These are phyloP conservation scores for Aspergillus nidulans DNA, from an alignment of 495 filamentous ascomycete genomes.

Conservation along the genomic window DNA sequence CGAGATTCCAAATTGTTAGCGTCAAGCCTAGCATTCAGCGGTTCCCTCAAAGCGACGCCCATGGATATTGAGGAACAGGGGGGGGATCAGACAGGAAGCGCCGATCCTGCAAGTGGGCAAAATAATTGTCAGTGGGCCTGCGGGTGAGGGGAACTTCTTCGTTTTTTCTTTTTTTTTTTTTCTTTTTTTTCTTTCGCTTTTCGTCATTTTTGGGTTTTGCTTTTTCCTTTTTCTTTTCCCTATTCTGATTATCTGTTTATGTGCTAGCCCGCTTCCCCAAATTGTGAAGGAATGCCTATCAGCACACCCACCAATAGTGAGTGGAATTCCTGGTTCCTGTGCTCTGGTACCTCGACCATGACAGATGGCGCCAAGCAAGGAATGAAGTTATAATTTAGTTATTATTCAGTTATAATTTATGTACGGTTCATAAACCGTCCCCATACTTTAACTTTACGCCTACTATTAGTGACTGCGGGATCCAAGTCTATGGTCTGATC, in stretches of 20 bases:
- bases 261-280: background rate
- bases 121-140: background rate
- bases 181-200: background rate
- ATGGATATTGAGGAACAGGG: slow-evolving; percentile 20
- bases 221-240: background rate
- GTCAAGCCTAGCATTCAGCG: background rate
- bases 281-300: background rate
- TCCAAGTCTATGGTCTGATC: too few relatives aligned
- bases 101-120: slow-evolving; percentile 27
- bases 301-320: background rate
- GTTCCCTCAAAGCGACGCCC: background rate
- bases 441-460: background rate
- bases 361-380: slow-evolving; percentile 32
- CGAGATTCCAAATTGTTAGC: background rate
- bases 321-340: slow-evolving; percentile 3
- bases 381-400: too few relatives aligned
- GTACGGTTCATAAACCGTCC: background rate
- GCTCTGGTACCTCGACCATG: slow-evolving; percentile 15
- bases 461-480: background rate
- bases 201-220: too few relatives aligned
- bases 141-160: slow-evolving; percentile 1
- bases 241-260: background rate
- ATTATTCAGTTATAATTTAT: too few relatives aligned
- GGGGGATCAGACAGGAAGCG: slow-evolving; percentile 30
- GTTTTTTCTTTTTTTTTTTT: background rate